These are phyloP conservation scores for Rossbeevera mucosa DNA, from an alignment of 768 basidiomycete species.

Conservation along the genomic window DNA sequence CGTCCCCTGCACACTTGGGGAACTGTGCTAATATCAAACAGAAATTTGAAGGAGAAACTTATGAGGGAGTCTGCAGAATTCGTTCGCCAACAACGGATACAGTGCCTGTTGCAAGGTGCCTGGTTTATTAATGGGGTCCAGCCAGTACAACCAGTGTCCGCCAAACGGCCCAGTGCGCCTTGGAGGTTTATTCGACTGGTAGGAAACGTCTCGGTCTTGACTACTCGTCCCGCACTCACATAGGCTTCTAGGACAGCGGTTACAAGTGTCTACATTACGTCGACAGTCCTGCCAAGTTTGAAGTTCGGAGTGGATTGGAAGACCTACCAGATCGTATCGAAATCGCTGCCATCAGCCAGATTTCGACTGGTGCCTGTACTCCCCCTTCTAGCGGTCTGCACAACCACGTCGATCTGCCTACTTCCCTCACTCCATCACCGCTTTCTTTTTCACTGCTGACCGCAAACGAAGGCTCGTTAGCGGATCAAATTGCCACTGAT, in stretches of 20 bases:
- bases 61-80: constrained; percentile 91
- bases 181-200: constrained; percentile 91
- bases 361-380: constrained; percentile 68
- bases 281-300: constrained; percentile 76
- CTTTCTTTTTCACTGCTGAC: constrained; percentile 76
- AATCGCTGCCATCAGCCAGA: constrained; percentile 71
- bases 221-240: background rate
- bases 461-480: constrained; percentile 64
- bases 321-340: constrained; percentile 88
- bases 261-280: constrained; percentile 81
- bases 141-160: constrained; percentile 35
- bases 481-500: constrained; percentile 76
- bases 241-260: constrained; percentile 59
- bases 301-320: constrained; percentile 74
- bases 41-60: constrained; percentile 78
- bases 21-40: constrained; percentile 28
- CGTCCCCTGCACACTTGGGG: background rate
- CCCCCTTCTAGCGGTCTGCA: constrained; percentile 62
- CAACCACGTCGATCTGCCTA: constrained; percentile 56
- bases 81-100: constrained; percentile 82
- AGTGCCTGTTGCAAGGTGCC: constrained; percentile 82
- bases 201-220: constrained; percentile 17
- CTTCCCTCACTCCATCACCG: constrained; percentile 55
- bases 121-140: constrained; percentile 87
- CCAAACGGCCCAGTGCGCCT: constrained; percentile 55